Evolutionary conservation across 2,329 filamentous ascomycete genomes (phyloP), one percentile per base, ranked within the genome.

Genomic region (Nakataea oryzae): DNA sequence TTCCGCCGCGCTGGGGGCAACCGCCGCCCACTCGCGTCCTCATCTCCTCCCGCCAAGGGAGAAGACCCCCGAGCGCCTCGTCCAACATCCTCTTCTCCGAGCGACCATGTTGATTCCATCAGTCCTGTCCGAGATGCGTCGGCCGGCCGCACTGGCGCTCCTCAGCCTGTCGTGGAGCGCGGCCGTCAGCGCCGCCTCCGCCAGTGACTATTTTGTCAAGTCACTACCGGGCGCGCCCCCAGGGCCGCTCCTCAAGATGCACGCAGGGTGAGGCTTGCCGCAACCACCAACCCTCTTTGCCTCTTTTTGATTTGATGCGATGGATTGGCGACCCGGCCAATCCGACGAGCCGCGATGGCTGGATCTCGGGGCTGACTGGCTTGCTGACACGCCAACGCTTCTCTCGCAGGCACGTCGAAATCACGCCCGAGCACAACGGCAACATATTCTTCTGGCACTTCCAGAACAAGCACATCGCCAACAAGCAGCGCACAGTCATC

Each of bases 371-470:
- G 1, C 14, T 21, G 13, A 17, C 21, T 41, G 34, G 14, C 14
- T 21, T 21, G 34, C 34, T 41, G 14, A 41, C 27, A 50, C 21
- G 32, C 58, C n/a, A 50, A 47, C 24, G 28, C 28, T 32, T 34
- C 13, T 32, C 47, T 24, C 69, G 58, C 72, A 96, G 92, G 62
- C 95, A 99, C 78, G 88, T 99, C 74, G 93, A 97, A 76, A 83
- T 99, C 70, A 89, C 87, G 41, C 84, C 89, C 26, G 87, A 91
- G 67, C 84, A 89, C 73, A 91, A 97, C 72, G 93, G 91, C 68
- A 96, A 97, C 74, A 78, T 99, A 24, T 99, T 97, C 81, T 99
- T 99, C 80, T 99, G 95, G 95, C 91, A 97, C 71, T 97, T 90
- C 73, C 86, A 96, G 73, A 97, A 97, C 73, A 85, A 90, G 68